phyloP scores from a whole-genome alignment of 768 basidiomycete genomes.

The Suillus plorans region DNA sequence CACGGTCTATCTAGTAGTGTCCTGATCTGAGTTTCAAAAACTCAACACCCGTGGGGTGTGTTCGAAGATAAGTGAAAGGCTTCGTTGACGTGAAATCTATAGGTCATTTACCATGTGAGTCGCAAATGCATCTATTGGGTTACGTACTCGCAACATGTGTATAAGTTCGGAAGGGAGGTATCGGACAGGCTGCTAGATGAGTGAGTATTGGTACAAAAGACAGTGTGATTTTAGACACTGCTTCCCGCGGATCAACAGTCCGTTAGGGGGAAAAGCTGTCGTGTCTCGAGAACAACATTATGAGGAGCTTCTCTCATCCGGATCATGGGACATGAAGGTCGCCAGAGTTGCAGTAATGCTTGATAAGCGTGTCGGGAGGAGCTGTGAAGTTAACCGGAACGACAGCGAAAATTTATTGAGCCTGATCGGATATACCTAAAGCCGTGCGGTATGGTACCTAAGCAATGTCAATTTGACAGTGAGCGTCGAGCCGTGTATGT shows the following conservation, averaged over 20 bases:
- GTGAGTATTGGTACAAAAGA: not conserved
- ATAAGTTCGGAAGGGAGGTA: not conserved
- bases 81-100: conserved; percentile 10
- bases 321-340: not conserved
- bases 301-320: not conserved
- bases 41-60: conserved; percentile 29
- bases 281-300: not conserved
- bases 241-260: not conserved
- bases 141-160: not conserved
- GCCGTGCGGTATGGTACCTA: not conserved
- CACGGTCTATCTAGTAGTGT: not conserved
- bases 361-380: not conserved
- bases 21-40: not conserved
- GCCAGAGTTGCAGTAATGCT: not conserved
- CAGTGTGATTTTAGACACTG: not conserved
- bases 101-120: not conserved
- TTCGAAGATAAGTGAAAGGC: conserved; percentile 8
- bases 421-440: not conserved
- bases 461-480: not conserved
- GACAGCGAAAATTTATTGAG: not conserved
- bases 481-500: conserved; percentile 24
- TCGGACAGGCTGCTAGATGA: not conserved
- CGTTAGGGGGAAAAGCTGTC: not conserved
- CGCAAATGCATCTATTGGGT: not conserved
- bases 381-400: not conserved